These are phyloP conservation scores for Pseudocercospora ulei DNA, from an alignment of 2,329 filamentous ascomycete species.

Conservation along the genomic window DNA sequence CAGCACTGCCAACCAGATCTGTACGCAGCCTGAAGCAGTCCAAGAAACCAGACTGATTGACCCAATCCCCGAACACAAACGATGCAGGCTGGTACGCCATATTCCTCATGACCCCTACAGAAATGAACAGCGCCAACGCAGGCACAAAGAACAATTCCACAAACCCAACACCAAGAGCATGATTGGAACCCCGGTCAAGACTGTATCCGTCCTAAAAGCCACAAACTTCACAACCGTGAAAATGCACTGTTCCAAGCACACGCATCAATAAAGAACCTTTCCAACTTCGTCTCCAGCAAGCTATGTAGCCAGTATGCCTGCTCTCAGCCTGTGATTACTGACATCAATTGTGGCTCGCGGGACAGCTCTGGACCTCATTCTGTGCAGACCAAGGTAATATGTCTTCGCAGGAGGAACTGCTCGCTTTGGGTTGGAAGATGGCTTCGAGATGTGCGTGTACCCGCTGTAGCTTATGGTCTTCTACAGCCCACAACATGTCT, in stretches of 20 bases:
- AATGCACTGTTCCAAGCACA: conserved; percentile 54
- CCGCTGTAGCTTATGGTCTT: too few relatives aligned
- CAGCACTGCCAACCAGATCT: conserved; percentile 48
- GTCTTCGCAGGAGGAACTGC: too few relatives aligned
- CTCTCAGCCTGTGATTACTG: too few relatives aligned
- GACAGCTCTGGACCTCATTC: too few relatives aligned
- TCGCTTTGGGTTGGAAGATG: too few relatives aligned
- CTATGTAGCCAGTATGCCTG: conserved; percentile 51
- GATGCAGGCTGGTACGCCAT: conserved; percentile 43
- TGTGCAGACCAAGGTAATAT: too few relatives aligned
- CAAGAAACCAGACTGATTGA: conserved; percentile 50
- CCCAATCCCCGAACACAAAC: conserved; percentile 48
- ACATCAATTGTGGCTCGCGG: too few relatives aligned
- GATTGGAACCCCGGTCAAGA: conserved; percentile 48
- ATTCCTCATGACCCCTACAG: conserved; percentile 41
- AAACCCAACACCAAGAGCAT: conserved; percentile 48
- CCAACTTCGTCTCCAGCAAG: conserved; percentile 36
- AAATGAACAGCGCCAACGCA: conserved; percentile 45
- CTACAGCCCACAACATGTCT: too few relatives aligned
- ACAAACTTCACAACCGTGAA: conserved; percentile 47
- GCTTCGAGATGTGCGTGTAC: too few relatives aligned
- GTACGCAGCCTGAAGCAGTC: conserved; percentile 50
- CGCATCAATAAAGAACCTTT: conserved; percentile 48
- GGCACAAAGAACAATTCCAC: conserved; percentile 46
- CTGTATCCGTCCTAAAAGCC: conserved; percentile 43